Conservation (phyloP, 2,329 filamentous ascomycete genomes). For the Stemphylium beticola region DNA sequence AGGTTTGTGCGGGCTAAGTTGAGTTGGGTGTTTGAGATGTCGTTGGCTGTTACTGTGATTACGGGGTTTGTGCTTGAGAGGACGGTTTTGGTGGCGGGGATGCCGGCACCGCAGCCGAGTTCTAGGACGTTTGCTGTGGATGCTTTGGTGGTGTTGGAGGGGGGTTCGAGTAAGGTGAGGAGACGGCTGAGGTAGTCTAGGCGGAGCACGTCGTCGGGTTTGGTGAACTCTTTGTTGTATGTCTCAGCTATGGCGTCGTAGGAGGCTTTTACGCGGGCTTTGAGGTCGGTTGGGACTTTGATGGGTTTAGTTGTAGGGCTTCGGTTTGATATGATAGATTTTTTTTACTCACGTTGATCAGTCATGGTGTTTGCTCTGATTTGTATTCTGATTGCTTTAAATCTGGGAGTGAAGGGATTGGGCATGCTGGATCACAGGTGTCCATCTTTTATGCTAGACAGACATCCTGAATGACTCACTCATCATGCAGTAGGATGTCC, state of each 20-base stretch:
- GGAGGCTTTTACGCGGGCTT: constrained; percentile 33
- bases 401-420: neutral
- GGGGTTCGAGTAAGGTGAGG: constrained; percentile 14
- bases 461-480: neutral
- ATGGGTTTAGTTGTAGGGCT: neutral
- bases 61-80: constrained; percentile 22
- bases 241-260: constrained; percentile 41
- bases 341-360: neutral
- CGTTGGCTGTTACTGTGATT: constrained; percentile 50
- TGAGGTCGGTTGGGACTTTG: constrained; percentile 26
- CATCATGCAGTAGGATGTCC: neutral
- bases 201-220: constrained; percentile 26
- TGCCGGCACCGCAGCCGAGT: constrained; percentile 40
- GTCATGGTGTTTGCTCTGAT: neutral
- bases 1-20: constrained; percentile 38
- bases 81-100: constrained; percentile 36
- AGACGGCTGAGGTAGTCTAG: constrained; percentile 31
- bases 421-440: no score
- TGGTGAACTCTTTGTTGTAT: constrained; percentile 30
- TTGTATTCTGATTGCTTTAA: neutral
- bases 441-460: neutral
- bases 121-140: constrained; percentile 23
- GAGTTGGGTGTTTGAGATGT: constrained; percentile 52
- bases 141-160: no score
- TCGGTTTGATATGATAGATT: neutral